These are phyloP conservation scores for Pythium angustatum DNA, from an alignment of 352 stramenopile species.

Conservation along the genomic window DNA sequence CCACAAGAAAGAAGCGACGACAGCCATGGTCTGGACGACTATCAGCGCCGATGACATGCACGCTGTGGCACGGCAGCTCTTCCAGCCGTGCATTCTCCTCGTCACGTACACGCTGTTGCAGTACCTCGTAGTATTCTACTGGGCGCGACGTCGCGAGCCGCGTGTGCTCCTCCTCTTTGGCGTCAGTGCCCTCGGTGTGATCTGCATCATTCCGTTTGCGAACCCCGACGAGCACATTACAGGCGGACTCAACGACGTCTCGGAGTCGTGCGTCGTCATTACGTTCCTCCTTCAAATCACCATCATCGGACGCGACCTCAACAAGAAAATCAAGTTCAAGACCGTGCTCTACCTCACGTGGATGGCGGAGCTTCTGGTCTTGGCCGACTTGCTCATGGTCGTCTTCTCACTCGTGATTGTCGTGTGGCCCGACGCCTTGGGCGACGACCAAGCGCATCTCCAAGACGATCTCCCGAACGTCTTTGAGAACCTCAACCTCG, in stretches of 20 bases:
- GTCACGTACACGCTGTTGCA: constrained; percentile 25
- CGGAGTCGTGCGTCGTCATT: constrained; percentile 17
- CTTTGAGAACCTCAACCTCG: constrained; percentile 33
- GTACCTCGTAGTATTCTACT: constrained; percentile 24
- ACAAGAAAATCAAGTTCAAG: constrained; percentile 34
- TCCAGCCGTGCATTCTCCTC: constrained; percentile 2
- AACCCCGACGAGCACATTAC: constrained; percentile 25
- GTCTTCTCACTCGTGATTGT: constrained; percentile 15
- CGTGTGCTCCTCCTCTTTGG: constrained; percentile 13
- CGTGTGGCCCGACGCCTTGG: constrained; percentile 6
- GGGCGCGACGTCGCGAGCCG: constrained; percentile 5
- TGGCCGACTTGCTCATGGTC: constrained; percentile 13
- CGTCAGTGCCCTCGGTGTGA: background rate
- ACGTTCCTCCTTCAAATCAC: constrained; percentile 32
- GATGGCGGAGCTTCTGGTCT: constrained; percentile 14
- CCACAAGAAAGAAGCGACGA: too few species aligned
- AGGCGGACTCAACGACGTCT: constrained; percentile 27
- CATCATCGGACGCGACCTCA: constrained; percentile 29
- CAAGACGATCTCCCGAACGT: constrained; percentile 27
- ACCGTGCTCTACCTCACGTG: constrained; percentile 15
- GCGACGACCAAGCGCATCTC: background rate
- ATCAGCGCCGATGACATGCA: constrained; percentile 1
- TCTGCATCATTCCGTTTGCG: constrained; percentile 14
- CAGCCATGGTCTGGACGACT: background rate
- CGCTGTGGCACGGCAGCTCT: background rate